A percentile compares a stretch with the other conserved stretches of the same genome.
Evolutionary conservation across 305 asterid genomes (phyloP).

Genomic region (Rubia occidens): DNA sequence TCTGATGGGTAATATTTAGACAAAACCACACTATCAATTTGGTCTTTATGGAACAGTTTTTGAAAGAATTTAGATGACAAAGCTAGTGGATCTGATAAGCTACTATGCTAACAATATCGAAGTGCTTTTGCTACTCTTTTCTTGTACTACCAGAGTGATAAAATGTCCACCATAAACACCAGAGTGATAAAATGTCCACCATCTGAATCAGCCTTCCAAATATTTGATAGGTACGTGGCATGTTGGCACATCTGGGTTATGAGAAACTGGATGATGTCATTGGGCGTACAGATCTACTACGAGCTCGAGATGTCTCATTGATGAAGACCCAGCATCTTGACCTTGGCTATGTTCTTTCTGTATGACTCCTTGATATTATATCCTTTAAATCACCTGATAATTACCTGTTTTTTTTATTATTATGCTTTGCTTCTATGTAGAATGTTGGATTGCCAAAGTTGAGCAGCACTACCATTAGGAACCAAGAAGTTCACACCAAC

Average conservation of each 20-base stretch:
- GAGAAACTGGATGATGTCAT: constrained; percentile 90
- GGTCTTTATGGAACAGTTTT: not conserved
- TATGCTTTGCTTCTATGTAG: constrained; percentile 29
- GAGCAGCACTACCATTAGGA: constrained; percentile 87
- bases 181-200: no score
- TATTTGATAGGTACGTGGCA: constrained; percentile 69
- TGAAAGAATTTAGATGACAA: not conserved
- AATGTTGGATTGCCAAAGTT: constrained; percentile 74
- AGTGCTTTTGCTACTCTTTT: not conserved
- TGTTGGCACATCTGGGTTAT: constrained; percentile 84
- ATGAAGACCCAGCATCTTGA: constrained; percentile 96
- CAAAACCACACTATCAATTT: not conserved
- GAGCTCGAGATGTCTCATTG: constrained; percentile 76
- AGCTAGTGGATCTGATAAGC: not conserved
- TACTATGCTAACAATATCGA: not conserved
- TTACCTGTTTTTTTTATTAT: constrained; percentile 13
- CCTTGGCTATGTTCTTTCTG: constrained; percentile 67
- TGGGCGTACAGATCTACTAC: constrained; percentile 79
- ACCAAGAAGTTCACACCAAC: constrained; percentile 84
- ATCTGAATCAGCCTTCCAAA: constrained; percentile 7
- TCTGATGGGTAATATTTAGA: not conserved
- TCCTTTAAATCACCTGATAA: constrained; percentile 5
- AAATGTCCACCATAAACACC: no score
- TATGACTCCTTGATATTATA: constrained; percentile 30
- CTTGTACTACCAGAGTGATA: not conserved